Evolutionary conservation across 2,329 filamentous ascomycete genomes (phyloP).

Genomic region (Colletotrichum sojae): DNA sequence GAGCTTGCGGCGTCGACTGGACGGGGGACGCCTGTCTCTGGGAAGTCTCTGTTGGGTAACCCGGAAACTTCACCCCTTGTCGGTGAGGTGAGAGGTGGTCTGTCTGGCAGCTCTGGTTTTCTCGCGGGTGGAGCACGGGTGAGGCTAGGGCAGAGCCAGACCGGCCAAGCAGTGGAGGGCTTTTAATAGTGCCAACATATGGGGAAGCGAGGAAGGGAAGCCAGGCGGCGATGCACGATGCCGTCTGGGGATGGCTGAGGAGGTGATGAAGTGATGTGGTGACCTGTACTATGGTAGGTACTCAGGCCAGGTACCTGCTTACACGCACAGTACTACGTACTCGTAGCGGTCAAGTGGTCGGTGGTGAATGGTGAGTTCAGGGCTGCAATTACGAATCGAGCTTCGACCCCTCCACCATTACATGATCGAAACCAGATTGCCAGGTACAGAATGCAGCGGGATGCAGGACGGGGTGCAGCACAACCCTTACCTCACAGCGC

Average conservation of each 20-base stretch:
- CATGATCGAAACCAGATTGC: conserved; percentile 37
- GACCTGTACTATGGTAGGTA: not conserved
- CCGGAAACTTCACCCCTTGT: conserved; percentile 23
- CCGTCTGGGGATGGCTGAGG: conserved; percentile 27
- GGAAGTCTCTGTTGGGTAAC: conserved; percentile 29
- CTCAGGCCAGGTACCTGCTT: not conserved
- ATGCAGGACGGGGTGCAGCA: conserved; percentile 13
- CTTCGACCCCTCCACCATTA: conserved; percentile 34
- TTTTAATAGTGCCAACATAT: conserved; percentile 37
- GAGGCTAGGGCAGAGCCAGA: conserved; percentile 23
- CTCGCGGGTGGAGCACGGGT: conserved; percentile 22
- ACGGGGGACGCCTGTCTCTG: conserved; percentile 36
- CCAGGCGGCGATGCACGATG: conserved; percentile 37
- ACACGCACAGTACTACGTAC: not conserved
- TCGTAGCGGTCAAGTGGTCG: conserved; percentile 34
- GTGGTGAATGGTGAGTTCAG: conserved; percentile 34
- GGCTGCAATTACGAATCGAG: conserved; percentile 36
- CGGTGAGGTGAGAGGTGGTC: conserved; percentile 15
- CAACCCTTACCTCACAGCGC: conserved; percentile 2
- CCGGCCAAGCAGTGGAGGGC: conserved; percentile 27
- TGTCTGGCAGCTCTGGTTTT: not conserved
- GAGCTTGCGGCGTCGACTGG: conserved; percentile 13
- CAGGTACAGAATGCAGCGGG: conserved; percentile 34
- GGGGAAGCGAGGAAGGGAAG: conserved; percentile 33
- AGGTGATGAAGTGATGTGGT: not conserved